Base-by-base conservation (phyloP, 2,329 filamentous ascomycete genomes). In the Rutstroemia sp. region DNA sequence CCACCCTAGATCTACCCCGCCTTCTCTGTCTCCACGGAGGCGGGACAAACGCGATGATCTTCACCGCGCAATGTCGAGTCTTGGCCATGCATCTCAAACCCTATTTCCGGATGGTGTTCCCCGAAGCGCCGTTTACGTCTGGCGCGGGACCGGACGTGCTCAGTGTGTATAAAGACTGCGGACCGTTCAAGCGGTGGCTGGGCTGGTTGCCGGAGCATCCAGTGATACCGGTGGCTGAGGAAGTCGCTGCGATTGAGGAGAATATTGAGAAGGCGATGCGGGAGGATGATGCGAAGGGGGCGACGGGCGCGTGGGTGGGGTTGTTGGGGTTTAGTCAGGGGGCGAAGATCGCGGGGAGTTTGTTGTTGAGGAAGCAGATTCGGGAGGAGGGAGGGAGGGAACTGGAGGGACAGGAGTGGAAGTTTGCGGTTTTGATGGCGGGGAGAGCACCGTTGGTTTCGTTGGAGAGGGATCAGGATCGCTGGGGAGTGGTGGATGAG, bases 1-100 rank as follows among this genome's bases (percentile, higher is more conserved):
- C 55, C 42, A 58, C 51, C 19, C 44, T 58, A 10, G 27, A 60
- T 5, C 55, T 61, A 18, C 87, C 87, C 3, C 84, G 87, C 58
- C 82, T 92, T 63, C 83, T 92, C 63, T 91, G 87, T 71, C 82
- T 92, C n/a, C 88, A 92, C 70, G 88, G 88, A 68, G 88, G 87
- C 65, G 88, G 88, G 59, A 83, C 85, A 61, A 90, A 87, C 66
- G 83, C 79, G n/a, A 68, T 76, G 42, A 81, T 90, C 69, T 91
- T 91, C 74, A 74, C 78, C 59, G 70, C 79, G 10, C 88, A 92
- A 72, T 82, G 83, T 63, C 86, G 88, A 60, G 74, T 74, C 16
- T 25, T 57, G 3, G 34, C 37, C 21, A 9, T 41, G 1, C 49
- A 53, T 16, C 51, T 57, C 10, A 53, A 41, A 41, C 50, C 55